Percentiles rank a stretch among this genome's conserved stretches.
Conservation (phyloP, 2,329 filamentous ascomycete genomes). For the Alternaria sp. region DNA sequence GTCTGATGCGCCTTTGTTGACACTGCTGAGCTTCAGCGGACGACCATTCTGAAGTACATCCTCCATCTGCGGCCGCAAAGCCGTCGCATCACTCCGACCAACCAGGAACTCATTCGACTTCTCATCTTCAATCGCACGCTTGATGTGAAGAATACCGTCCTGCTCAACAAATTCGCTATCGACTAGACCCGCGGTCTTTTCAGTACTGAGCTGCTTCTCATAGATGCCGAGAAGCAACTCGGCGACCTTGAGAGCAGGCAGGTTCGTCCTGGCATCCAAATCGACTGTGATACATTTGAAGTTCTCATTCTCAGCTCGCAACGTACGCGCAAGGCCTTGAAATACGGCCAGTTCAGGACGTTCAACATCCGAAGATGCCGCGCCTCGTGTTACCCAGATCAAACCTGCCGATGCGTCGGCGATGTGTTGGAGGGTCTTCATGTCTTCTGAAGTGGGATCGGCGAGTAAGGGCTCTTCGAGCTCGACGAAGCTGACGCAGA, state of each 20-base stretch:
- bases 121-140: conserved; percentile 14
- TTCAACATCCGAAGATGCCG: conserved; percentile 11
- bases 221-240: conserved; percentile 3
- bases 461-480: conserved; percentile 15
- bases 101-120: conserved; percentile 11
- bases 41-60: background rate
- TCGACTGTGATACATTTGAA: conserved; percentile 22
- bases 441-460: background rate
- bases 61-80: conserved; percentile 9
- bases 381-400: conserved; percentile 29
- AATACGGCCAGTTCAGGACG: conserved; percentile 18
- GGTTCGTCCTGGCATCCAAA: conserved; percentile 13
- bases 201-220: background rate
- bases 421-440: conserved; percentile 13
- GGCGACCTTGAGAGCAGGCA: conserved; percentile 4
- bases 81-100: conserved; percentile 3
- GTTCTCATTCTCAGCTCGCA: conserved; percentile 20
- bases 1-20: background rate
- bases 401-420: conserved; percentile 15
- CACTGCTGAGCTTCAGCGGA: background rate
- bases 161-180: conserved; percentile 20
- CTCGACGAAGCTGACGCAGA: conserved; percentile 21
- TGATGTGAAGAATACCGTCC: conserved; percentile 11
- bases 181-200: background rate
- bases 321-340: conserved; percentile 16